phyloP scores from a whole-genome alignment of 177 flowering plant species.

The Vitis hybrid region DNA sequence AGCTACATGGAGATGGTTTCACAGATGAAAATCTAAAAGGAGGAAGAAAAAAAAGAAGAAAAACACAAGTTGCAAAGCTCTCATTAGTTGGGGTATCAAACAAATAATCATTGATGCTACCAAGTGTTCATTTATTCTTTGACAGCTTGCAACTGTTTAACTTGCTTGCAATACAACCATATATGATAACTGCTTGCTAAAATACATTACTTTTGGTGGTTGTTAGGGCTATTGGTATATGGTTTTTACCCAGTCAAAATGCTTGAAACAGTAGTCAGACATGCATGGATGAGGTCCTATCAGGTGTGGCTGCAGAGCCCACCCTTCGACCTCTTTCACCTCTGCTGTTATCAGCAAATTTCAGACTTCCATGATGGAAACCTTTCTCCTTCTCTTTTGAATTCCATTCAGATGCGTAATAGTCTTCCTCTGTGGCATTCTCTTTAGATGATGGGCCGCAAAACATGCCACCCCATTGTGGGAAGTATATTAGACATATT shows the following conservation, averaged over 20 bases:
- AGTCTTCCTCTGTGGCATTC: constrained; percentile 59
- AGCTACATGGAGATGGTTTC: no score
- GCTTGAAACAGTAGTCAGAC: constrained; percentile 9
- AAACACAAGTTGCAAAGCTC: no score
- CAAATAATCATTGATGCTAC: no score
- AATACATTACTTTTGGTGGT: neutral
- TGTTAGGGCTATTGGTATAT: neutral
- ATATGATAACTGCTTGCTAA: neutral
- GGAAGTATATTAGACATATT: constrained; percentile 68
- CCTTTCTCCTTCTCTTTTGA: constrained; percentile 52
- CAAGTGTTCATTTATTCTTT: no score
- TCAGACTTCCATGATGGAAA: constrained; percentile 59
- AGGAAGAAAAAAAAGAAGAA: no score
- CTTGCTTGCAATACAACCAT: no score
- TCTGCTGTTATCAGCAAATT: constrained; percentile 78
- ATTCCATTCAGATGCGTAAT: constrained; percentile 74
- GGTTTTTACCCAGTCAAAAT: neutral
- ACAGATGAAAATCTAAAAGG: no score
- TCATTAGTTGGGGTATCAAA: no score
- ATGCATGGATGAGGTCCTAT: constrained; percentile 19
- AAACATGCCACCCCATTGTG: constrained; percentile 97
- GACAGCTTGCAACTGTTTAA: no score
- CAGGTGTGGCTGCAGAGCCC: constrained; percentile 26
- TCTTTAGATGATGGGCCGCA: constrained; percentile 54
- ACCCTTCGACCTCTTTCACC: constrained; percentile 65